Conservation (phyloP, 2,329 filamentous ascomycete species). For the Hypoxylon sp. region DNA sequence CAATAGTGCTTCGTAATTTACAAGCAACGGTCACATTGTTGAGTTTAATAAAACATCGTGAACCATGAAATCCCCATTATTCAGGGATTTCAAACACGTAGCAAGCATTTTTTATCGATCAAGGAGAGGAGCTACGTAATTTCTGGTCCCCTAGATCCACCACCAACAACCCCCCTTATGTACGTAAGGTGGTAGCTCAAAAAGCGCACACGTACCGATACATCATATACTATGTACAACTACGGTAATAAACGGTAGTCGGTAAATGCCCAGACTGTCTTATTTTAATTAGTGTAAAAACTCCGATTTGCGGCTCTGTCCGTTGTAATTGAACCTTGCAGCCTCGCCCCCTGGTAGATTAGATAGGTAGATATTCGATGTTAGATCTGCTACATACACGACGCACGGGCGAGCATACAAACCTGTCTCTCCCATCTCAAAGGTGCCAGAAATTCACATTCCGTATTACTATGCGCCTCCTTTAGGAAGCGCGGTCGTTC, state of each 20-base stretch:
- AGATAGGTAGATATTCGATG: conserved; percentile 6
- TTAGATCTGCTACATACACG: conserved; percentile 34
- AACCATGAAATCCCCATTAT: conserved; percentile 1
- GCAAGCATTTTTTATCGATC: conserved; percentile 4
- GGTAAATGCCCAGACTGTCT: conserved; percentile 9
- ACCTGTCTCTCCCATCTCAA: conserved; percentile 20
- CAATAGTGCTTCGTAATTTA: conserved; percentile 27
- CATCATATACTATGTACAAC: not conserved
- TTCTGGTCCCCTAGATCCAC: conserved; percentile 1
- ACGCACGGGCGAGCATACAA: conserved; percentile 19
- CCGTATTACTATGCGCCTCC: conserved; percentile 24
- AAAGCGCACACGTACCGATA: no score
- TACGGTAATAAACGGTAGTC: conserved; percentile 21
- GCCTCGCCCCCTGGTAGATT: conserved; percentile 33
- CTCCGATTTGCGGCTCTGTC: conserved; percentile 43
- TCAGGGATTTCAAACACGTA: conserved; percentile 7
- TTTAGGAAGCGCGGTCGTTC: not conserved
- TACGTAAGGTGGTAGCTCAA: not conserved
- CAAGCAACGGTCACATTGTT: conserved; percentile 20
- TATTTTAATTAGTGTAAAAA: conserved; percentile 14
- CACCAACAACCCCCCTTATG: not conserved
- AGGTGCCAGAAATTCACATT: conserved; percentile 10
- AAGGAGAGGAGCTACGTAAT: conserved; percentile 8
- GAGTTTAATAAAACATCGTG: conserved; percentile 8
- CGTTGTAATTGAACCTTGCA: conserved; percentile 33